Evolutionary conservation across 2,329 filamentous ascomycete species (phyloP).

Genomic region (Pyrenophora teres): DNA sequence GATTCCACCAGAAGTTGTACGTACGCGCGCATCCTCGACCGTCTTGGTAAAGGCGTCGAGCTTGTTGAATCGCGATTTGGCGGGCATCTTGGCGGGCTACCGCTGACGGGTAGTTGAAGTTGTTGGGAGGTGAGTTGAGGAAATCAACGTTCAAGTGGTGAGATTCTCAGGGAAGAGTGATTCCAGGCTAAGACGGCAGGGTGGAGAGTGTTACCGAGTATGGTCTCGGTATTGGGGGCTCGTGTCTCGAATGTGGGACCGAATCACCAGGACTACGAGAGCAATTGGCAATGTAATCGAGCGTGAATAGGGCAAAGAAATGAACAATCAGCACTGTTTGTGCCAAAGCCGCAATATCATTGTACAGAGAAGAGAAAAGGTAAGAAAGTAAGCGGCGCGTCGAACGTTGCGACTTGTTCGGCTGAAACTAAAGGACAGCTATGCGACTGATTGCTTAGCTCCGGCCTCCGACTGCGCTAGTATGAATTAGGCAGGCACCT

Average conservation of each 20-base stretch:
- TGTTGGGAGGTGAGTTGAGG: neutral
- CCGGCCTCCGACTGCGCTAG: slow-evolving; percentile 21
- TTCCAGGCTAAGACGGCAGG: slow-evolving; percentile 18
- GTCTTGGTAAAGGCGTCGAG: slow-evolving; percentile 99
- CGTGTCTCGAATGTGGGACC: slow-evolving; percentile 6
- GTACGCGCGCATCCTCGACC: slow-evolving; percentile 94
- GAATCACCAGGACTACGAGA: slow-evolving; percentile 13
- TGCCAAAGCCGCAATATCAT: slow-evolving; percentile 30
- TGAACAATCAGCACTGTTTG: slow-evolving; percentile 27
- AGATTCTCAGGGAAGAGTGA: slow-evolving; percentile 6
- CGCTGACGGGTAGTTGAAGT: slow-evolving; percentile 13
- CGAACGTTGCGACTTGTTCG: slow-evolving; percentile 27
- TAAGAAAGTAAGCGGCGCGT: slow-evolving; percentile 24
- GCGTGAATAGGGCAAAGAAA: slow-evolving; percentile 17
- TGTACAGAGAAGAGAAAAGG: slow-evolving; percentile 26
- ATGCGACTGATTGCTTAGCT: slow-evolving; percentile 30
- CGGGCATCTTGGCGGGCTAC: slow-evolving; percentile 65
- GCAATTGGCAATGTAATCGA: slow-evolving; percentile 17
- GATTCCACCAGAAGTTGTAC: slow-evolving; percentile 92
- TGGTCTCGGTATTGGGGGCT: slow-evolving; percentile 10
- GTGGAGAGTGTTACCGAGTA: slow-evolving; percentile 13
- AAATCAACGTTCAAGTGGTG: slow-evolving; percentile 2
- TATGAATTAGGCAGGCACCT: slow-evolving; percentile 16
- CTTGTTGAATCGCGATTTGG: slow-evolving; percentile 92
- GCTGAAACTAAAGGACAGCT: slow-evolving; percentile 41